Evolutionary conservation across 108 stramenopile species (phyloP).

Genomic region (Cylindrotheca closterium): DNA sequence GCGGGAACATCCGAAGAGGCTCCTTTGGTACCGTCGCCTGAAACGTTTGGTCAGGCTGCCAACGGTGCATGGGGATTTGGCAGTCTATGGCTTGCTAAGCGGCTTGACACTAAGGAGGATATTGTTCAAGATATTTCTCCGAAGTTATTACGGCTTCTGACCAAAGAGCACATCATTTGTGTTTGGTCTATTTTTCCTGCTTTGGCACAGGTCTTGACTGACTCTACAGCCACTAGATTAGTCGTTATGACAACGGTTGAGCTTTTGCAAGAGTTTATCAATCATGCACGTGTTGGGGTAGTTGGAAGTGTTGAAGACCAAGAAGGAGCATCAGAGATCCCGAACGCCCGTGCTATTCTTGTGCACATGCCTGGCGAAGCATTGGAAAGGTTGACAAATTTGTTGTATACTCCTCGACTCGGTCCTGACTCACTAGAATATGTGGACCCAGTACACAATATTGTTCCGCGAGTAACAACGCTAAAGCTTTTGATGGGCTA

Average conservation of each 20-base stretch:
- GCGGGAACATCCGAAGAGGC: conserved; percentile 36
- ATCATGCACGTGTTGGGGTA: conserved; percentile 33
- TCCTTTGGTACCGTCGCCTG: conserved; percentile 27
- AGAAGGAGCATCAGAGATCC: conserved; percentile 21
- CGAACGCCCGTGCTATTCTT: conserved; percentile 61
- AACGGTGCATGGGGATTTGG: conserved; percentile 70
- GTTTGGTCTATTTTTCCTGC: conserved; percentile 57
- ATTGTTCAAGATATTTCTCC: conserved; percentile 27
- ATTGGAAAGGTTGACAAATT: conserved; percentile 59
- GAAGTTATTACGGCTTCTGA: conserved; percentile 30
- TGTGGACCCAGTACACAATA: conserved; percentile 66
- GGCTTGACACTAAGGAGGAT: conserved; percentile 63
- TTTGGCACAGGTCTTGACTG: conserved; percentile 29
- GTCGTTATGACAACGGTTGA: conserved; percentile 44
- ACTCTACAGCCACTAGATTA: conserved; percentile 28
- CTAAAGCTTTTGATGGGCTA: conserved; percentile 67
- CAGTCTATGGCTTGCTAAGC: conserved; percentile 70
- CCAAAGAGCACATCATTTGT: conserved; percentile 22
- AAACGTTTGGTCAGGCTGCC: conserved; percentile 38
- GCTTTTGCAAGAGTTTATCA: conserved; percentile 48
- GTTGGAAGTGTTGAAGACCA: conserved; percentile 31
- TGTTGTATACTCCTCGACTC: conserved; percentile 71
- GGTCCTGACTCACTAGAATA: conserved; percentile 79
- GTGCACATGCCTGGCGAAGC: conserved; percentile 54
- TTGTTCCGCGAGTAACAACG: conserved; percentile 59